phyloP scores from a whole-genome alignment of 352 stramenopile species.

The Phytophthora pseudosyringae region DNA sequence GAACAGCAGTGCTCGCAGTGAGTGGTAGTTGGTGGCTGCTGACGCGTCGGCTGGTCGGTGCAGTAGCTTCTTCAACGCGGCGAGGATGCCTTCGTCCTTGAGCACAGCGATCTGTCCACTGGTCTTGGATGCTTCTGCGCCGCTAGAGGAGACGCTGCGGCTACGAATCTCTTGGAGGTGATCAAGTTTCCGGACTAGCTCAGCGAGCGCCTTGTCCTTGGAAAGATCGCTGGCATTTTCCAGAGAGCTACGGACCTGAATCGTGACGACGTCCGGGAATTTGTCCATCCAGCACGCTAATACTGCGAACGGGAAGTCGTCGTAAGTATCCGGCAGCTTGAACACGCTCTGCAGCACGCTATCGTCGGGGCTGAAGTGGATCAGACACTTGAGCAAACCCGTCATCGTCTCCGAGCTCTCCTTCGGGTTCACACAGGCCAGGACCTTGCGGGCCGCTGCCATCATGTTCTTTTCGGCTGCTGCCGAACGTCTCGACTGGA shows the following conservation, averaged over 20 bases:
- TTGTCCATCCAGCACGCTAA: slow-evolving; percentile 78
- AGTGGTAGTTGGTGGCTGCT: slow-evolving; percentile 27
- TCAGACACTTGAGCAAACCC: slow-evolving; percentile 76
- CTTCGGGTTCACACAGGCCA: slow-evolving; percentile 75
- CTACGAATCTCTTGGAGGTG: slow-evolving; percentile 54
- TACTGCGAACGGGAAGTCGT: slow-evolving; percentile 71
- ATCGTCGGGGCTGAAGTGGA: slow-evolving; percentile 70
- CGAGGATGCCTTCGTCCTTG: slow-evolving; percentile 50
- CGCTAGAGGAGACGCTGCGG: slow-evolving; percentile 9
- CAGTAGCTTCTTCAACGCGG: slow-evolving; percentile 49
- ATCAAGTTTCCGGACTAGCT: slow-evolving; percentile 71
- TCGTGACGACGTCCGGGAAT: slow-evolving; percentile 63
- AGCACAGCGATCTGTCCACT: slow-evolving; percentile 42
- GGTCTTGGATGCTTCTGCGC: slow-evolving; percentile 10
- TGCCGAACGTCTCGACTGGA: slow-evolving; percentile 44
- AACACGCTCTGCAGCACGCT: slow-evolving; percentile 80
- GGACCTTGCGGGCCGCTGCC: slow-evolving; percentile 75
- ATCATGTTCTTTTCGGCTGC: slow-evolving; percentile 65
- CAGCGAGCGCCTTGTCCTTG: slow-evolving; percentile 48
- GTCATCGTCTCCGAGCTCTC: slow-evolving; percentile 78
- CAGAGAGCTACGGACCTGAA: slow-evolving; percentile 57
- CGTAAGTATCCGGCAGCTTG: slow-evolving; percentile 69
- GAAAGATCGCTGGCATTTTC: slow-evolving; percentile 39
- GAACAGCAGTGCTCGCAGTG: slow-evolving; percentile 33
- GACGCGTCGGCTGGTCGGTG: slow-evolving; percentile 17